Evolutionary conservation across 2,329 filamentous ascomycete species (phyloP).

Genomic region (Niveomyces coronatus): DNA sequence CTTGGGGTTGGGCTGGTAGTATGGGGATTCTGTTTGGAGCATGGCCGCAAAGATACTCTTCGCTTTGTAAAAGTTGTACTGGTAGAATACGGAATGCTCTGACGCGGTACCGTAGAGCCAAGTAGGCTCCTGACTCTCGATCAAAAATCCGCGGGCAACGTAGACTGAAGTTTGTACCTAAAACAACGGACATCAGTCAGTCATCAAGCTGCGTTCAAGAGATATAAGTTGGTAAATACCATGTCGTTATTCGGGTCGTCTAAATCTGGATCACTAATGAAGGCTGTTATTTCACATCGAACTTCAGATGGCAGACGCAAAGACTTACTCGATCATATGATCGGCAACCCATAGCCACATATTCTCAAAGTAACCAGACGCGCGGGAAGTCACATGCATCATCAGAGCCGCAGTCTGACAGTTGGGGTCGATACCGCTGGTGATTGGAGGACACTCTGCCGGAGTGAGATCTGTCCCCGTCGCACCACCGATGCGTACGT

Average conservation of each 20-base stretch:
- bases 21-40: slow-evolving; percentile 54
- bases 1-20: slow-evolving; percentile 18
- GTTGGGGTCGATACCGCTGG: slow-evolving; percentile 31
- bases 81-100: slow-evolving; percentile 40
- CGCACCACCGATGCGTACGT: slow-evolving; percentile 62
- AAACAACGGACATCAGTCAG: no score
- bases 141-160: neutral
- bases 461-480: slow-evolving; percentile 55
- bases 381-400: slow-evolving; percentile 33
- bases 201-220: no score
- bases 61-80: slow-evolving; percentile 36
- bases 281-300: neutral
- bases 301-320: neutral
- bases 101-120: slow-evolving; percentile 15
- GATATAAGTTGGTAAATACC: neutral
- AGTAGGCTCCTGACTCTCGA: neutral
- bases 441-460: slow-evolving; percentile 42
- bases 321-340: slow-evolving; percentile 35
- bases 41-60: slow-evolving; percentile 45
- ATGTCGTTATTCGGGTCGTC: neutral
- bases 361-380: slow-evolving; percentile 41
- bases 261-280: neutral
- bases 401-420: slow-evolving; percentile 51
- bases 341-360: slow-evolving; percentile 61
- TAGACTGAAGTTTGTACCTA: neutral